phyloP scores from a whole-genome alignment of 1,284 basidiomycete genomes.

The Blastosporella zonata region DNA sequence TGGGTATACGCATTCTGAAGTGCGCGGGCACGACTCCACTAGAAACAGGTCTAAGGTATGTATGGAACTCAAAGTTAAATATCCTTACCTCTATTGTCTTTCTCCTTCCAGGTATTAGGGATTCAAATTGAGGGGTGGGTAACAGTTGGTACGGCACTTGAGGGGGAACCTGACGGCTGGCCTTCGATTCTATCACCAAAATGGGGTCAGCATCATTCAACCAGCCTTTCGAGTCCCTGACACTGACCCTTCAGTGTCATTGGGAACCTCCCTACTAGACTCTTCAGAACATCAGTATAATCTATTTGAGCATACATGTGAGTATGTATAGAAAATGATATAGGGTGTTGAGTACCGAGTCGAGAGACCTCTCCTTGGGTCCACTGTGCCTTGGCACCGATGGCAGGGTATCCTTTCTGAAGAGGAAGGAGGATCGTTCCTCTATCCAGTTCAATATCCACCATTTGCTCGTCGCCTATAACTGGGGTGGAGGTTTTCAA shows the following conservation, averaged over 20 bases:
- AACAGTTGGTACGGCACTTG: slow-evolving; percentile 54
- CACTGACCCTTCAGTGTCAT: slow-evolving; percentile 56
- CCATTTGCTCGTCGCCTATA: slow-evolving; percentile 65
- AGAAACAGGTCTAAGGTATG: slow-evolving; percentile 8
- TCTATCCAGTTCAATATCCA: slow-evolving; percentile 70
- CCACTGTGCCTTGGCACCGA: slow-evolving; percentile 34
- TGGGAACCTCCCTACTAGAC: slow-evolving; percentile 51
- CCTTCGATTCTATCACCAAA: slow-evolving; percentile 35
- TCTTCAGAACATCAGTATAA: slow-evolving; percentile 39
- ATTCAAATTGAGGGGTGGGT: slow-evolving; percentile 41
- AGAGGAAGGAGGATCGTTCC: slow-evolving; percentile 50
- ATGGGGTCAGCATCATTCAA: not conserved
- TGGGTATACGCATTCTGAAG: slow-evolving; percentile 43
- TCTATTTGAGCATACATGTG: slow-evolving; percentile 25
- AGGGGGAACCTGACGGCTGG: slow-evolving; percentile 28
- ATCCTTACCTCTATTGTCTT: slow-evolving; percentile 68
- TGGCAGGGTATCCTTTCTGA: slow-evolving; percentile 26
- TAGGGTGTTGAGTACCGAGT: slow-evolving; percentile 3
- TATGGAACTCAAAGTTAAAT: slow-evolving; percentile 9
- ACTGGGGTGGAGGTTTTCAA: slow-evolving; percentile 44
- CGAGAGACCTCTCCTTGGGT: slow-evolving; percentile 4
- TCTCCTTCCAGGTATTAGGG: slow-evolving; percentile 52
- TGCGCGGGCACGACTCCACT: slow-evolving; percentile 65
- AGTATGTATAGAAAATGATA: not conserved
- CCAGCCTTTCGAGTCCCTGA: not conserved